Base-by-base conservation (phyloP, 2,329 filamentous ascomycete genomes). In the Diaporthe australafricana region DNA sequence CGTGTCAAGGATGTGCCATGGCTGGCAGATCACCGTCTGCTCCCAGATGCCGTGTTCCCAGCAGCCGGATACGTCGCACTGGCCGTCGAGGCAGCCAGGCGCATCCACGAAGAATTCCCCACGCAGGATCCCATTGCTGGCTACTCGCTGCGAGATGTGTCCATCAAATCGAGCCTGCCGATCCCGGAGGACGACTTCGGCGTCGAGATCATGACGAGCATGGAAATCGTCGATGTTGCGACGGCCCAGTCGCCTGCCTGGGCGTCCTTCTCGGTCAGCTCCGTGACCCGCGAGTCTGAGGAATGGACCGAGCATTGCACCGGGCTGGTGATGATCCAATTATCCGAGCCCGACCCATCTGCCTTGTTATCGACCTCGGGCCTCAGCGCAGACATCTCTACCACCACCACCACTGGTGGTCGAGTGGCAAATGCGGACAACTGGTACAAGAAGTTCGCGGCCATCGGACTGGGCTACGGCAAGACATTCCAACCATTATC, bases 11-110 rank as follows among this genome's bases (percentile, higher is more conserved):
- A 66, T 7, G 30, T 57, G 2, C 17, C 35, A 0, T 74, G 73
- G 73, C 38, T 74, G 14, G 14, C 3, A 1, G 73, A 77, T 40
- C 77, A 78, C 25, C 76, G 73, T 40, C 1, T 78, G 0, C 72
- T 74, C 3, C 5, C 7, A 11, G 71, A 75, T 11, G 63, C 75
- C 2, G 63, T 78, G 0, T 74, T 77, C 14, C 77, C 77, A 0
- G 76, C 74, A 0, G 72, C 74, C 0, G 76, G 68, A 0, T 79
- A 77, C 32, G 22, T 77, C 1, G 22, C 40, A 22, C 32, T 71
- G 63, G 70, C 63, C 2, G 53, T 71, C 12, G 70, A 66, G 86
- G 69, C 50, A 27, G 30, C 38, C 5, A 11, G n/a, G 32, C 32
- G 32, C 32, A 35, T 22, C 14, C 20, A 62, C 9, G 12, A 17